Evolutionary conservation across 2,329 filamentous ascomycete genomes (phyloP), one percentile per base, ranked within the genome.

Genomic region (Apiospora aurea): DNA sequence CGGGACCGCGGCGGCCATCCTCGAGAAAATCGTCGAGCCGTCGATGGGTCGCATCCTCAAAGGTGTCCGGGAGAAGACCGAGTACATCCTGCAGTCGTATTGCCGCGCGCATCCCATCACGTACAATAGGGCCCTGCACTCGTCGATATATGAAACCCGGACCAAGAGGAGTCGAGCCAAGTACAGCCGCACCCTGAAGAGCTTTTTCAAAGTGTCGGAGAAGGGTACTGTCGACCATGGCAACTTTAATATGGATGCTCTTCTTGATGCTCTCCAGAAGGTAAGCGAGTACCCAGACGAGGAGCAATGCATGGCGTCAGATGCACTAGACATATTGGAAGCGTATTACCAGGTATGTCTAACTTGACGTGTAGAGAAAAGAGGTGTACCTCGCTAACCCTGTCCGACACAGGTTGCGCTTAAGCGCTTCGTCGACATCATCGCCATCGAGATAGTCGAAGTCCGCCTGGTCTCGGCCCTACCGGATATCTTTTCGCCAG

Each of bases 401-500:
- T 53, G 13, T 18, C 6, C 11, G 4, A 10, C 43, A 1, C 86
- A 86, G 85, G 82, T 86, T 66, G 84, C 85, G 0, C 57, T 85
- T 69, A 83, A 84, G 73, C 80, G 81, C 1, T 84, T 87, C 72
- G 73, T 85, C 34, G 84, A 86, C 34, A 81, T 84, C 47, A 74
- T 86, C 5, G 79, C 84, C 11, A 78, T 84, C 26, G 78, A 85
- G 72, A 81, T 83, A 0, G 79, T 87, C 18, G 85, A 87, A 74
- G 74, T 73, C 4, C 81, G 82, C 53, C 79, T 86, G 10, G 72
- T 86, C 26, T 74, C 76, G 0, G 76, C 73, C 4, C 78, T 87
- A 1, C 44, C 75, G 6, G 75, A 78, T 24, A 83, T 87, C 21
- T 77, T 87, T 13, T 82, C 82, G 0, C 84, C 85, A 0, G 71